A percentile compares a stretch with the other conserved stretches of the same genome.
These are phyloP conservation scores for Fagus crenata DNA, from an alignment of 306 rosid species.

Conservation along the genomic window DNA sequence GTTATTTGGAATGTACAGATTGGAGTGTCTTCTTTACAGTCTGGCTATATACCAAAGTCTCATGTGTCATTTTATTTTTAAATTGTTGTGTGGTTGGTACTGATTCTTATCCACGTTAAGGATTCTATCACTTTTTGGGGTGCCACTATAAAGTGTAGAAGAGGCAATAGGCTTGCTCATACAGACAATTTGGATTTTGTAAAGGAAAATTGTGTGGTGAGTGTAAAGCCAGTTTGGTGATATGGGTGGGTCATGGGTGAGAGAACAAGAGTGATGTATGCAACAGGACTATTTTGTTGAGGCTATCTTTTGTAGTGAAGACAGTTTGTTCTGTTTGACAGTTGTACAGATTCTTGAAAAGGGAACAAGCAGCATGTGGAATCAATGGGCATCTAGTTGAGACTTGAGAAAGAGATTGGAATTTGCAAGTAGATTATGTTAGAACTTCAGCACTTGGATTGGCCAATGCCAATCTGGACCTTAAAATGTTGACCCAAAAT, in stretches of 20 bases:
- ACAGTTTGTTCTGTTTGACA: slow-evolving; percentile 35
- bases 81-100: neutral
- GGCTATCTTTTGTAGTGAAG: neutral
- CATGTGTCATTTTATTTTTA: neutral
- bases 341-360: slow-evolving; percentile 34
- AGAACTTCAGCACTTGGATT: neutral
- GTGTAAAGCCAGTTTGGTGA: slow-evolving; percentile 23
- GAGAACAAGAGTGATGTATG: slow-evolving; percentile 4
- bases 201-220: slow-evolving; percentile 11
- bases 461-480: too few relatives aligned
- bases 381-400: slow-evolving; percentile 32
- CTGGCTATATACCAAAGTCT: slow-evolving; percentile 31
- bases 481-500: too few relatives aligned
- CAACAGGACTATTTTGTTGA: slow-evolving; percentile 12
- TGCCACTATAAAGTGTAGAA: slow-evolving; percentile 12
- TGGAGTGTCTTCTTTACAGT: slow-evolving; percentile 45
- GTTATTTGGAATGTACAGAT: slow-evolving; percentile 37
- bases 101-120: slow-evolving; percentile 26
- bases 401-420: neutral
- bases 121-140: slow-evolving; percentile 10
- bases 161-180: neutral
- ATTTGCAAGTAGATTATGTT: too few relatives aligned
- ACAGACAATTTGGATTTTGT: neutral
- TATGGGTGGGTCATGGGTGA: neutral
- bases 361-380: slow-evolving; percentile 46